phyloP scores from a whole-genome alignment of 1,284 basidiomycete genomes.

The Fomitopsis betulina region DNA sequence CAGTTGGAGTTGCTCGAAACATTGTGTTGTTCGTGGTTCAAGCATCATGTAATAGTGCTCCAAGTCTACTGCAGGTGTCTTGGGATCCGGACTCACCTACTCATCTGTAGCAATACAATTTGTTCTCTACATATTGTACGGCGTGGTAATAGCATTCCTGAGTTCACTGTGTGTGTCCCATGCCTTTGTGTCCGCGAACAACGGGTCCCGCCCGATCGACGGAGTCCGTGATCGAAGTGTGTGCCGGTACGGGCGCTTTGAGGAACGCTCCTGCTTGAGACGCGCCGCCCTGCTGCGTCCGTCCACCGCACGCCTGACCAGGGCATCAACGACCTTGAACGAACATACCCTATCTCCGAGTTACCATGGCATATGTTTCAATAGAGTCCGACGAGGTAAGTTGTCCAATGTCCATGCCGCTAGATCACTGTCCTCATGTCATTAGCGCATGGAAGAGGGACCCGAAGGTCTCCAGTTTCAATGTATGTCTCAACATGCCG shows the following conservation, averaged over 20 bases:
- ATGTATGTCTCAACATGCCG: slow-evolving; percentile 14
- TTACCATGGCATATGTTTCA: slow-evolving; percentile 27
- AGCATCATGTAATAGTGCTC: no score
- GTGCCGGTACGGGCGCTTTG: not conserved
- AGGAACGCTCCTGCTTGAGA: not conserved
- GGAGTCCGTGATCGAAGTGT: not conserved
- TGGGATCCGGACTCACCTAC: not conserved
- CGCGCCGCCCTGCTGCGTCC: not conserved
- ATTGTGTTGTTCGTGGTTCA: no score
- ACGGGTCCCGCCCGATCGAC: not conserved
- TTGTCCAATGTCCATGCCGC: not conserved
- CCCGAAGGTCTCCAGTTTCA: slow-evolving; percentile 30
- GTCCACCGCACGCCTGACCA: not conserved
- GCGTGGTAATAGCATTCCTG: no score
- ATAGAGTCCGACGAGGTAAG: slow-evolving; percentile 31
- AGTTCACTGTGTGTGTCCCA: no score
- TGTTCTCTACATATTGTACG: no score
- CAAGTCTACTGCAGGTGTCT: not conserved
- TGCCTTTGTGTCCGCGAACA: not conserved
- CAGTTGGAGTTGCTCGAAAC: no score
- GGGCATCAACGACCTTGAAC: not conserved
- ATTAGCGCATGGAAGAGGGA: slow-evolving; percentile 31
- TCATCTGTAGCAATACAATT: not conserved
- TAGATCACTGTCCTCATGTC: slow-evolving; percentile 6
- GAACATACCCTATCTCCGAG: not conserved